Percentiles rank a stretch among this genome's conserved stretches.
phyloP scores from a whole-genome alignment of 345 rosid genomes.

The Pseudoturritis turrita region DNA sequence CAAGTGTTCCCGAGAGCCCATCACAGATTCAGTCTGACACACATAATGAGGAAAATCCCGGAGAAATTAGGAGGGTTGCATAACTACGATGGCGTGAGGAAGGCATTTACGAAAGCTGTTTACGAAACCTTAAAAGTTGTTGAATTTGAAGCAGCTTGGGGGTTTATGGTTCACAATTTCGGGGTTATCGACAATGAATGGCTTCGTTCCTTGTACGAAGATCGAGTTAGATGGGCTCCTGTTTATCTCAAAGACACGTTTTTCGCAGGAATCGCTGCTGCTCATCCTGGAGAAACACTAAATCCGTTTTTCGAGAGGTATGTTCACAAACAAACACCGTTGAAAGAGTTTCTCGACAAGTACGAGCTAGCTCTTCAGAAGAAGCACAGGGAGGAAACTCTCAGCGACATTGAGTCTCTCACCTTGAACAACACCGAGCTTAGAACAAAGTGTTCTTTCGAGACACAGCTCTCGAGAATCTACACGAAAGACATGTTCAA shows the following conservation, averaged over 20 bases:
- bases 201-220: conserved; percentile 68
- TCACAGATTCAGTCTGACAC: conserved; percentile 46
- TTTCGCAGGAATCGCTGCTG: conserved; percentile 59
- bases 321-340: conserved; percentile 68
- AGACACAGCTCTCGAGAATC: conserved; percentile 70
- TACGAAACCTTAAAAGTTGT: conserved; percentile 54
- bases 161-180: conserved; percentile 53
- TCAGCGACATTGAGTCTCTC: conserved; percentile 57
- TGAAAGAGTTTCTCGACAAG: conserved; percentile 89
- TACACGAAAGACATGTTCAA: conserved; percentile 64
- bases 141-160: conserved; percentile 75
- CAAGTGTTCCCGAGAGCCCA: conserved; percentile 59
- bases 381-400: conserved; percentile 70
- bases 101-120: conserved; percentile 43
- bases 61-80: conserved; percentile 51
- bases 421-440: conserved; percentile 33
- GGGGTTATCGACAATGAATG: conserved; percentile 56
- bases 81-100: conserved; percentile 54
- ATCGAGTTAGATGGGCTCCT: conserved; percentile 74
- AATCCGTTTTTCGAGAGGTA: conserved; percentile 61
- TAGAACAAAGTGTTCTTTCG: conserved; percentile 70
- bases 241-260: conserved; percentile 68
- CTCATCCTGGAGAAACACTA: conserved; percentile 47
- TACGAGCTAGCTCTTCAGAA: conserved; percentile 68
- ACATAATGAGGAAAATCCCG: conserved; percentile 46